Evolutionary conservation across 805 yeast species (phyloP), one percentile per base, ranked within the genome.

Genomic region (Ogataea haglerorum): DNA sequence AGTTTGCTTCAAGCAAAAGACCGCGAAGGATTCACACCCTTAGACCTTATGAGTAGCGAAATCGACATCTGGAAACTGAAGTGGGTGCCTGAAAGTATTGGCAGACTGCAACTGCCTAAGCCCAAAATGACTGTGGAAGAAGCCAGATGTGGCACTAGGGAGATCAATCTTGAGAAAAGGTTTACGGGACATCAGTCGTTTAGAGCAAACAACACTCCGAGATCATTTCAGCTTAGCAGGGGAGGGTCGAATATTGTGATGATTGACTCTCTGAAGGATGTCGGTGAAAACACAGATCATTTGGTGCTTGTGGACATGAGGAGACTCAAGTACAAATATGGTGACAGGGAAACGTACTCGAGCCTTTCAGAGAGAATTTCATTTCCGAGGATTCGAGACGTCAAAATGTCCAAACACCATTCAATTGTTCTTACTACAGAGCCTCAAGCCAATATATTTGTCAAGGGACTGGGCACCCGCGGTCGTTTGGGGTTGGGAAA

Each of bases 401-500:
- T 82, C 2, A 62, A 58, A 16, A 61, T 85, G 47, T 78, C 90
- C 2, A 83, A 78, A 53, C 75, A 78, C 50, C 95, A 86, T 55
- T 72, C 88, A 0, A 60, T 82, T 1, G 56, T 82, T 0, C 49
- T 82, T 6, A 80, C 90, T 0, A 66, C 70, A 12, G 78, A 75
- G 25, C 46, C 49, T 0, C 22, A 45, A 1, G 76, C 76, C 6
- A 70, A 73, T 36, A 49, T 87, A 0, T 78, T 64, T 44, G 64
- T 82, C 0, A 73, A 85, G 41, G 95, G 96, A 0, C 69, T 76
- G 28, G 82, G 84, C 5, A 68, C 82, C 1, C 66, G 83, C 35
- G 95, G 95, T 1, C 67, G 95, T 33, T 60, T 87, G 14, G 95
- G 95, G 0, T 72, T 74, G 45, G 75, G 73, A 2, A 65, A 65